Evolutionary conservation across 345 rosid species (phyloP).

Genomic region (Sonneratia alba): DNA sequence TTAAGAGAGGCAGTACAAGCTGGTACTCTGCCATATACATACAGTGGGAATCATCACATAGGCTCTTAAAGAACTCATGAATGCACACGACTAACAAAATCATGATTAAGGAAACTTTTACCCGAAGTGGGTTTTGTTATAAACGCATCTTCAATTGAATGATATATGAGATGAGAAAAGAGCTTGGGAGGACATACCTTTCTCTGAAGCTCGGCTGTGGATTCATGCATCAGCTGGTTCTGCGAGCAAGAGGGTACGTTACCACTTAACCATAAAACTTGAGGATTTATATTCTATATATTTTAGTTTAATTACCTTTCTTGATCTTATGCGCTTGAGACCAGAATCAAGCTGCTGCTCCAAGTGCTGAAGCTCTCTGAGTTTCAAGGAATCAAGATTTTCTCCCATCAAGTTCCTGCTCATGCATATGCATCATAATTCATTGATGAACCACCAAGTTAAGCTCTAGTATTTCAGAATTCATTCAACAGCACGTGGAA

Average conservation of each 20-base stretch:
- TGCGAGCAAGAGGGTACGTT: conserved; percentile 14
- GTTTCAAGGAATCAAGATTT: conserved; percentile 56
- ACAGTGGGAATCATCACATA: background rate
- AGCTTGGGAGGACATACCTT: conserved; percentile 31
- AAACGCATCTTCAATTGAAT: background rate
- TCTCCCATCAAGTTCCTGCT: conserved; percentile 86
- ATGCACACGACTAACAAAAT: too few species aligned
- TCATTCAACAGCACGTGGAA: background rate
- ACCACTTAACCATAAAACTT: background rate
- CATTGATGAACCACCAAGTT: background rate
- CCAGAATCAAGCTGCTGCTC: conserved; percentile 75
- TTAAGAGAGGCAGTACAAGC: background rate
- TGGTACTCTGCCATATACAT: background rate
- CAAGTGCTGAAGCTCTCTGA: conserved; percentile 70
- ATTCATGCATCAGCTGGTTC: conserved; percentile 77
- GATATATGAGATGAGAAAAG: background rate
- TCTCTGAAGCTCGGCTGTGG: conserved; percentile 75
- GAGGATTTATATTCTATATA: background rate
- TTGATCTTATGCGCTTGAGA: conserved; percentile 60
- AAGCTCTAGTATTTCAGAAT: background rate
- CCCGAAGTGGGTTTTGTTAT: background rate
- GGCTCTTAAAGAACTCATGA: background rate
- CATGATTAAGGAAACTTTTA: too few species aligned
- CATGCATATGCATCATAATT: too few species aligned
- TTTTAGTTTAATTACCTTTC: conserved; percentile 34